Evolutionary conservation across 2,329 filamentous ascomycete genomes (phyloP).

Genomic region (Ilyonectria robusta): DNA sequence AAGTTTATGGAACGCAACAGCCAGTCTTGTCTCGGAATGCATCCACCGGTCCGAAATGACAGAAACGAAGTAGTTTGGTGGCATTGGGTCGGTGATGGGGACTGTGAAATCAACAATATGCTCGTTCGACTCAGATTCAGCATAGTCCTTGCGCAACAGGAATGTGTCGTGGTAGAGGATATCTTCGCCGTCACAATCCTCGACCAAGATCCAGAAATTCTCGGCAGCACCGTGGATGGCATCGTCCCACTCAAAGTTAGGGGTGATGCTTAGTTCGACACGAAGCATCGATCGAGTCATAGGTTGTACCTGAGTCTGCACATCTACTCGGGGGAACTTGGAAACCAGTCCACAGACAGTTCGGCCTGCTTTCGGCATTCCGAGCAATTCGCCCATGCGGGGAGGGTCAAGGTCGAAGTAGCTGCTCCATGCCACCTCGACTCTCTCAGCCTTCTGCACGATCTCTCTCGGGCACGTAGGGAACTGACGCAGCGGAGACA

Average conservation of each 20-base stretch:
- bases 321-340: conserved; percentile 93
- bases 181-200: conserved; percentile 97
- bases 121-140: conserved; percentile 87
- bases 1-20: conserved; percentile 95
- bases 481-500: conserved; percentile 96
- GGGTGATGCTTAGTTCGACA: conserved; percentile 90
- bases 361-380: conserved; percentile 89
- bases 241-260: conserved; percentile 97
- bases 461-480: conserved; percentile 86
- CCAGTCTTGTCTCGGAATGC: conserved; percentile 94
- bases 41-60: conserved; percentile 98
- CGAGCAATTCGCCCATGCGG: conserved; percentile 93
- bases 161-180: conserved; percentile 97
- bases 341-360: conserved; percentile 88
- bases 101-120: conserved; percentile 97
- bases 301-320: conserved; percentile 94
- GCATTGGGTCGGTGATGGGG: conserved; percentile 96
- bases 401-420: conserved; percentile 98
- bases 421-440: conserved; percentile 92
- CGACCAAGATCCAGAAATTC: conserved; percentile 96
- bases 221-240: conserved; percentile 88
- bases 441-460: conserved; percentile 91
- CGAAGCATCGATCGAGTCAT: conserved; percentile 94
- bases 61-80: conserved; percentile 98
- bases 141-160: conserved; percentile 90